Conservation (phyloP, 495 filamentous ascomycete genomes). For the Podospora australis region DNA sequence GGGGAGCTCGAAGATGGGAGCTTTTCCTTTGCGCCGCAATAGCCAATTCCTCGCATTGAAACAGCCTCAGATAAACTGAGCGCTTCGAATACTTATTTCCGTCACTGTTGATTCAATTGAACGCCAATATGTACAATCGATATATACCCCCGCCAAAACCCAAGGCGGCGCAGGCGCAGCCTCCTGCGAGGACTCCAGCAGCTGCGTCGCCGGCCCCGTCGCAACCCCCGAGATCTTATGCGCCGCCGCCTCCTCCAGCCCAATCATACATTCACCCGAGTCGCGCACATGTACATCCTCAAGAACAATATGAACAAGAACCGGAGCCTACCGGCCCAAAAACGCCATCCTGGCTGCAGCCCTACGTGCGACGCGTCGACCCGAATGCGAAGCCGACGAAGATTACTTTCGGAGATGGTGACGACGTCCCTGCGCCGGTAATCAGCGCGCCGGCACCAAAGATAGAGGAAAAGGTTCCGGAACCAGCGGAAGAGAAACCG, state of each 20-base stretch:
- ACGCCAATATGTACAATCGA: conserved; percentile 32
- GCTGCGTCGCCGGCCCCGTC: too few species aligned
- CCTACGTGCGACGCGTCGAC: conserved; percentile 1
- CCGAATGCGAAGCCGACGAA: not conserved
- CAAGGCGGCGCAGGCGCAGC: not conserved
- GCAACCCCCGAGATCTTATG: too few species aligned
- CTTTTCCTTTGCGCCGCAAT: not conserved
- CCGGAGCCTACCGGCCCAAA: not conserved
- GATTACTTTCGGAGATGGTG: conserved; percentile 4
- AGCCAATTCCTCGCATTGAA: not conserved
- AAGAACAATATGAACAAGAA: not conserved
- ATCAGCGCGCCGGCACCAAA: conserved; percentile 3
- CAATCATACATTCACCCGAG: not conserved
- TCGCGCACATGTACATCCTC: too few species aligned
- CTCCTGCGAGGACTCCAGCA: too few species aligned
- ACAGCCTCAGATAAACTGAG: not conserved
- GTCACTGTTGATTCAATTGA: not conserved
- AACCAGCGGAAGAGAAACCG: not conserved
- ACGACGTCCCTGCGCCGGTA: not conserved
- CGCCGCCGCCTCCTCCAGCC: conserved; percentile 2
- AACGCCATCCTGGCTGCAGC: conserved; percentile 1
- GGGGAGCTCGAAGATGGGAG: not conserved
- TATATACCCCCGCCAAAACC: conserved; percentile 35
- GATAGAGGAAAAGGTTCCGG: conserved; percentile 5
- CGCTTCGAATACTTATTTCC: not conserved